Evolutionary conservation across 176 grass and related monocot genomes (phyloP), one percentile per base, ranked within the genome.

Genomic region (Eleusine indica): DNA sequence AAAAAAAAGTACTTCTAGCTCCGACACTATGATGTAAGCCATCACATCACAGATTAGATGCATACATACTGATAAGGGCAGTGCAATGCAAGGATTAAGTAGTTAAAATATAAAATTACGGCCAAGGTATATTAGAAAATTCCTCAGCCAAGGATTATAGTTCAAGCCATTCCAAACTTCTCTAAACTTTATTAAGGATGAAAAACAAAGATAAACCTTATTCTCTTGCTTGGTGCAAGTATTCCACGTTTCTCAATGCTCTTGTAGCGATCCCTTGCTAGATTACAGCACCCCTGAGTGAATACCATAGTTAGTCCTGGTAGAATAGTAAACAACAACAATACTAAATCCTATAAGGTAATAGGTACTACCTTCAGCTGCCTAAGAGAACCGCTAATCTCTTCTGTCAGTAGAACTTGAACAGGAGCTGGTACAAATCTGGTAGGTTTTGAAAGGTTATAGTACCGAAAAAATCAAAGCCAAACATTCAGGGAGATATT

Each of bases 341-440:
- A 54, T 70, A 81, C 14, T 12, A 29, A 28, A 30, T 11, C 9
- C 14, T 64, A 11, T 12, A 14, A 38, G 63, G 61, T 3, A 41
- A 4, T 10, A 44, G 9, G 22, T 79, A 9, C 85, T 73, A 94
- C 96, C 96, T 99, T 99, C 58, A 99, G 87, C 83, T 94, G 92
- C 70, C 96, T 87, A 65, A 99, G 96, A 42, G 96, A 99, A 12
- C 96, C 96, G 72, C 85, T 95, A 83, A 99, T 99, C 79, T 99
- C 96, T 89, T 96, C 96, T 21, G 96, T 90, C 83, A 99, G 86
- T 80, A 99, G 87, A 89, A 99, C 96, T 90, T 99, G 91, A 84
- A 88, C 66, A 9, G 93, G 96, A 82, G 96, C 91, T 66, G 93
- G 93, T 87, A 90, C 96, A 90, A 96, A 99, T 85, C 96, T 99